Evolutionary conservation across 176 grass and related monocot genomes (phyloP).

Genomic region (Rhynchospora breviuscula): DNA sequence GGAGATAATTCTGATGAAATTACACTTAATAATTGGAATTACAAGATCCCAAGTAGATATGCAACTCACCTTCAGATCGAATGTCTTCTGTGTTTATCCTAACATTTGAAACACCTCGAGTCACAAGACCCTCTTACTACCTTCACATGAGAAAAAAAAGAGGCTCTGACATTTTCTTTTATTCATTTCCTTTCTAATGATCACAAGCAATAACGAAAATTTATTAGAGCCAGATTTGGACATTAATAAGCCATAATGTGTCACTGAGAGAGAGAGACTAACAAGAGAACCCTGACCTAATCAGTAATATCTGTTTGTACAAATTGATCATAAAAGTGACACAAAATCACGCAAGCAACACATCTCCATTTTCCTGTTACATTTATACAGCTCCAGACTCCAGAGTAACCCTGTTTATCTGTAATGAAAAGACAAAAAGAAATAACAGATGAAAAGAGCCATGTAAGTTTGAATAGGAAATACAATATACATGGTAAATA

Average conservation of each 20-base stretch:
- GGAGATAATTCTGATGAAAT: neutral
- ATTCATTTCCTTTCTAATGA: neutral
- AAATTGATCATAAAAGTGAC: constrained; percentile 10
- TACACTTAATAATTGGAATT: neutral
- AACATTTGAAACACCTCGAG: no score
- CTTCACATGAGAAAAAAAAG: neutral
- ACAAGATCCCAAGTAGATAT: no score
- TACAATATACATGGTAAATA: neutral
- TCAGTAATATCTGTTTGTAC: neutral
- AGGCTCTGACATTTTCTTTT: neutral
- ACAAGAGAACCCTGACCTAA: constrained; percentile 1
- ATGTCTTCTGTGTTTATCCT: no score
- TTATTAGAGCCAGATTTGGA: neutral
- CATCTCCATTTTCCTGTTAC: neutral
- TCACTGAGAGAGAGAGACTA: neutral
- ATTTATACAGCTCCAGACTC: neutral
- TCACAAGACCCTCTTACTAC: neutral
- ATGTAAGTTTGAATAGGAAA: neutral
- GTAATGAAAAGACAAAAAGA: neutral
- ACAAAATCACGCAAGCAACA: neutral
- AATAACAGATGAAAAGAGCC: neutral
- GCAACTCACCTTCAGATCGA: no score
- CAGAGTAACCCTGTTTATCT: neutral
- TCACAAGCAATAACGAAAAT: neutral
- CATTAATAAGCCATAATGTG: neutral